Evolutionary conservation across 306 rosid genomes (phyloP), one percentile per base, ranked within the genome.

Genomic region (Styphnolobium japonicum): DNA sequence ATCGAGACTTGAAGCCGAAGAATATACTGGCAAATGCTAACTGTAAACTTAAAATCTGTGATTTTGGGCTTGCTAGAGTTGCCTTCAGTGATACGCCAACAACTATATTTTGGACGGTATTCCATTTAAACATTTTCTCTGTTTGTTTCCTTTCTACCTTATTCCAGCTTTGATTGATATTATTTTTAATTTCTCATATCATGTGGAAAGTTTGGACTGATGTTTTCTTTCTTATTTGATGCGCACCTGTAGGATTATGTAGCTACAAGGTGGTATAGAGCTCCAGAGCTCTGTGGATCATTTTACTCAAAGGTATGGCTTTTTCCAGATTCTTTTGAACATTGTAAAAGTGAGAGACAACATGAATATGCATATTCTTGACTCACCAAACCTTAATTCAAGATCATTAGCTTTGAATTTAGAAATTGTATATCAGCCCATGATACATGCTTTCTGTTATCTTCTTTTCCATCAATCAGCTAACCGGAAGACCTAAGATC

Each of bases 261-360:
- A 81, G 97, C 98, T 63, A 94, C 98, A 27, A 92, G 98, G 87
- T 94, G 98, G 98, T 94, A 94, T 81, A 92, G 98, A 81, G 98
- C 98, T 84, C 98, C 98, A 10, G 98, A 94, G 86, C 92, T 92
- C 53, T 92, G 98, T 51, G 98, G 98, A 37, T 94, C 98, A 2
- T 94, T 94, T 90, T 94, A 87, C 90, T 92, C 98, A 0, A 94
- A 92, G 97, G 98, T 94, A 86, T 49, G 55, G 33, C 68, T 36
- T 72, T 67, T 68, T 67, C 37, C 36, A 15, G 73, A 74, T 60
- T 90, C 49, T 27, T 22, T 27, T 73, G 52, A 21, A 75, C 29
- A 37, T 22, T 57, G 31, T 52, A 22, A 11, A 43, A 51, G 60
- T 31, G 39, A 42, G 56, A 34, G 27, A 52, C 67, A 21, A 62